A percentile compares a stretch with the other conserved stretches of the same genome.
Evolutionary conservation across 78 protist species (phyloP).

Genomic region (Dictyostelium capitatum): DNA sequence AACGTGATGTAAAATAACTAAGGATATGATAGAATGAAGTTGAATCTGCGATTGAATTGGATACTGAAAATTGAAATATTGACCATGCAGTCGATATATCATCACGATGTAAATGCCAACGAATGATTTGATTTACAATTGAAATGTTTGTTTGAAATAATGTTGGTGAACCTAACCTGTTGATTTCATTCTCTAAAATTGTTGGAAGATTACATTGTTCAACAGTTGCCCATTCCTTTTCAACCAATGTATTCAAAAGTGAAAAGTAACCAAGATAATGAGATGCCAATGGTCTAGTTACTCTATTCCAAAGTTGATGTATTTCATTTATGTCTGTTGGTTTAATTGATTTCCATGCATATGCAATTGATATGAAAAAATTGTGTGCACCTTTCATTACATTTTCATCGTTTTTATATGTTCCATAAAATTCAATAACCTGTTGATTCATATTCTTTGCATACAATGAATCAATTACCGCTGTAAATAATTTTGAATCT

Average conservation of each 20-base stretch:
- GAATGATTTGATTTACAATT: neutral
- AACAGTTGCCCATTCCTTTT: neutral
- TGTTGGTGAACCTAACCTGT: neutral
- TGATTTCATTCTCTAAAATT: neutral
- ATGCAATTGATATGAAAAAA: neutral
- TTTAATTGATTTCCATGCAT: neutral
- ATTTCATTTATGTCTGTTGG: neutral
- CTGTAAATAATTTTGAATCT: neutral
- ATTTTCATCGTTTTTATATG: no score
- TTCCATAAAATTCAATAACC: no score
- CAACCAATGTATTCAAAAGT: neutral
- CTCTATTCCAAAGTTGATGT: neutral
- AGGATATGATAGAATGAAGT: neutral
- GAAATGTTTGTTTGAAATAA: neutral
- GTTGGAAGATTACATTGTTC: neutral
- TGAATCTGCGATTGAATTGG: neutral
- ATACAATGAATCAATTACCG: neutral
- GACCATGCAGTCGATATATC: neutral
- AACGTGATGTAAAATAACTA: neutral
- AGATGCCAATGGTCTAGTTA: neutral
- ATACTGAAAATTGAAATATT: neutral
- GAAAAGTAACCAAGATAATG: no score
- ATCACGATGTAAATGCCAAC: neutral
- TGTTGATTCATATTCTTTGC: no score
- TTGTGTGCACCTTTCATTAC: no score